These are phyloP conservation scores for Centaurea solstitialis DNA, from an alignment of 129 eudicot species.

Conservation along the genomic window DNA sequence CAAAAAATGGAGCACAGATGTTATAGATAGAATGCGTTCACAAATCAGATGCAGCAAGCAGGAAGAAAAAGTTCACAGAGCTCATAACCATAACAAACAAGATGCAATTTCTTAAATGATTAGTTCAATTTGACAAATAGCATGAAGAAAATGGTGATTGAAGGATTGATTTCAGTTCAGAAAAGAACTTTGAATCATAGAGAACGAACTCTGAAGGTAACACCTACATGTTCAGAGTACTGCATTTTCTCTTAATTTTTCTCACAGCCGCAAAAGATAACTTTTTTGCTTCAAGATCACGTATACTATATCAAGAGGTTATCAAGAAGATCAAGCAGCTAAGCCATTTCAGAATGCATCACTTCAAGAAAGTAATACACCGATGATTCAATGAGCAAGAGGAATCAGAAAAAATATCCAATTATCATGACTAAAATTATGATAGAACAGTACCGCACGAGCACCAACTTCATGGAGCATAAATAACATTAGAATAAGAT, in stretches of 20 bases:
- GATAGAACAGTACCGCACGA: constrained; percentile 42
- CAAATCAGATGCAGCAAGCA: constrained; percentile 12
- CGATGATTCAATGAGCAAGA: constrained; percentile 28
- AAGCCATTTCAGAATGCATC: constrained; percentile 18
- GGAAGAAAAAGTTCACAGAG: neutral
- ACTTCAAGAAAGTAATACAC: constrained; percentile 25
- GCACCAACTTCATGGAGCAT: constrained; percentile 40
- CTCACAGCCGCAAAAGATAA: constrained; percentile 20
- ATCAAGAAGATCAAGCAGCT: constrained; percentile 22
- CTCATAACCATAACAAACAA: constrained; percentile 4
- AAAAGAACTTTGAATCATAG: constrained; percentile 12
- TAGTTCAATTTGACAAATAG: constrained; percentile 10
- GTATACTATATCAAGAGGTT: constrained; percentile 26
- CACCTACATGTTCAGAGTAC: neutral
- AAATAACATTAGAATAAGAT: constrained; percentile 34
- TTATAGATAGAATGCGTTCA: constrained; percentile 6
- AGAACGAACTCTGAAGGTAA: constrained; percentile 18
- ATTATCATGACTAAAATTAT: constrained; percentile 23
- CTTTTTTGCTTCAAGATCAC: constrained; percentile 28
- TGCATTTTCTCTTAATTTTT: constrained; percentile 12
- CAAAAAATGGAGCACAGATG: neutral
- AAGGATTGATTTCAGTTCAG: constrained; percentile 6
- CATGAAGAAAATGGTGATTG: constrained; percentile 8
- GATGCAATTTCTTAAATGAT: neutral
- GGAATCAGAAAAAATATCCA: constrained; percentile 30